Evolutionary conservation across 2,329 filamentous ascomycete species (phyloP).

Genomic region (Lomentospora prolificans): DNA sequence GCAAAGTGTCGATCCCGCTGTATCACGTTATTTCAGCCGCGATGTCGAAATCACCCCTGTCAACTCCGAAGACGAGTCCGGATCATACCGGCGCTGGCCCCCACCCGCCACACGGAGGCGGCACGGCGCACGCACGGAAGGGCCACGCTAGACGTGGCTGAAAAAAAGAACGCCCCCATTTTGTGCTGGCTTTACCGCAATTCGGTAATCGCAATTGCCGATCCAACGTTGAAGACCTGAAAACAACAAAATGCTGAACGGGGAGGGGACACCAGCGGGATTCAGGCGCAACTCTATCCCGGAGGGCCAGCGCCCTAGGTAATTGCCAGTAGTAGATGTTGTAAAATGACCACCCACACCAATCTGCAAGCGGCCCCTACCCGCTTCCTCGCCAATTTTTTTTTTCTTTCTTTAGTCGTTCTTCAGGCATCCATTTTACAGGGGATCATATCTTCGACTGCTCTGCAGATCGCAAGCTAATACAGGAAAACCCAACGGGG

Average conservation of each 20-base stretch:
- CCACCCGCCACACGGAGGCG: background rate
- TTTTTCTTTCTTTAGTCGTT: no score
- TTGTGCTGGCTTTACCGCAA: background rate
- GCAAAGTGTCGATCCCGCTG: background rate
- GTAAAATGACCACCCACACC: background rate
- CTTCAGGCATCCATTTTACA: no score
- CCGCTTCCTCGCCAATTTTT: no score
- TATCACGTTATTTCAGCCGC: constrained; percentile 7
- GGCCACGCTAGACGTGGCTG: no score
- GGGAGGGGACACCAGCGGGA: no score
- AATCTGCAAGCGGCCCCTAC: background rate
- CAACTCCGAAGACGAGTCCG: background rate
- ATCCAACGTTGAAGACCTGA: background rate
- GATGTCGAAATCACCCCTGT: constrained; percentile 8
- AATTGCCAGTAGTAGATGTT: no score
- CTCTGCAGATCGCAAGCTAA: background rate
- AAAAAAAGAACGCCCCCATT: no score
- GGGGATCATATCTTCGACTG: no score
- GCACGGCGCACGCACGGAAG: no score
- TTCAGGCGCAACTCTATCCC: no score
- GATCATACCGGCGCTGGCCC: background rate
- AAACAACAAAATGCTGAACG: background rate
- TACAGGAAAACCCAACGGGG: no score
- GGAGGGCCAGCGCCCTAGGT: no score
- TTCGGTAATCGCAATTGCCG: background rate